Conservation (phyloP, 768 basidiomycete species). For the Imleria badia region DNA sequence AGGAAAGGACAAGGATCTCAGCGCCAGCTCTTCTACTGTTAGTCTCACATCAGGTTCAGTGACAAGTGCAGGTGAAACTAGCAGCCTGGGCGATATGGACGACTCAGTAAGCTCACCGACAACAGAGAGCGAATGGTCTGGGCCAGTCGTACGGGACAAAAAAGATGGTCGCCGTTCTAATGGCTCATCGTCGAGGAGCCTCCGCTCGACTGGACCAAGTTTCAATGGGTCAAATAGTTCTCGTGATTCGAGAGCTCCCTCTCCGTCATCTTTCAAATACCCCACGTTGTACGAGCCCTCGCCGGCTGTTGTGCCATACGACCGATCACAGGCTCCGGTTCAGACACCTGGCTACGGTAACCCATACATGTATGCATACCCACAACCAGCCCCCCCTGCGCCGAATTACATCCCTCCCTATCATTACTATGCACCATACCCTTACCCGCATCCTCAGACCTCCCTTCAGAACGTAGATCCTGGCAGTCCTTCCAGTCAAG, state of each 20-base stretch:
- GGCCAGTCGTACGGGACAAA: conserved; percentile 53
- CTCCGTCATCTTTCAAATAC: conserved; percentile 71
- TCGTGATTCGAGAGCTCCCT: conserved; percentile 70
- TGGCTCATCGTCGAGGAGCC: conserved; percentile 59
- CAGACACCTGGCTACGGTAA: conserved; percentile 32
- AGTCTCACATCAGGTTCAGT: conserved; percentile 71
- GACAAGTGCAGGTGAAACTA: conserved; percentile 52
- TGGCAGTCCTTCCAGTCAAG: conserved; percentile 23
- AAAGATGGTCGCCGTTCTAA: conserved; percentile 53
- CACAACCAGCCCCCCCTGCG: conserved; percentile 37
- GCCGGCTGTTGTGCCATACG: conserved; percentile 29
- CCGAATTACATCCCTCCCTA: conserved; percentile 42
- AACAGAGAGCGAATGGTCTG: conserved; percentile 83
- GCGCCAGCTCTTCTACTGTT: conserved; percentile 72
- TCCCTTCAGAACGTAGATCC: conserved; percentile 41
- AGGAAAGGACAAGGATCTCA: conserved; percentile 69
- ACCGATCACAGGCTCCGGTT: conserved; percentile 31
- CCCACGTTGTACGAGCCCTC: conserved; percentile 69
- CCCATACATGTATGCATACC: conserved; percentile 41
- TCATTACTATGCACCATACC: conserved; percentile 47
- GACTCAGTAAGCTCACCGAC: conserved; percentile 70
- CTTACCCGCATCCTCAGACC: conserved; percentile 49
- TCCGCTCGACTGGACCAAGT: conserved; percentile 50
- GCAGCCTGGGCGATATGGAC: conserved; percentile 64
- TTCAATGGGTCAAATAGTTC: conserved; percentile 61